Evolutionary conservation across 768 basidiomycete genomes (phyloP), one percentile per base, ranked within the genome.

Genomic region (Tulasnella sp.): DNA sequence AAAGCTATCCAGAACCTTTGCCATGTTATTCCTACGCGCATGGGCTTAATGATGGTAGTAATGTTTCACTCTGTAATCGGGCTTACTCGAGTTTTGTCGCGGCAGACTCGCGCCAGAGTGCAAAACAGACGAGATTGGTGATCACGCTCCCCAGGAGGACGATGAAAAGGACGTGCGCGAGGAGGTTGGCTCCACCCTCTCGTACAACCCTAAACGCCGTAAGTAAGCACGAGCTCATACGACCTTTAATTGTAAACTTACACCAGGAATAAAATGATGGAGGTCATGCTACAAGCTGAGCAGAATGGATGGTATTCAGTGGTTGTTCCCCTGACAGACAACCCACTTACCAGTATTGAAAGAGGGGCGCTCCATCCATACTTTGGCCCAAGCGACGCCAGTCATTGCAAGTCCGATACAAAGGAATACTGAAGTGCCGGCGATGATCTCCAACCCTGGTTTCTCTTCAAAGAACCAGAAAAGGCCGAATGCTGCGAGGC

Each of bases 371-470:
- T 85, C 87, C 87, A 99, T 94, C 90, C 91, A 94, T 1, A 93
- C 88, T 82, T 98, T 99, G 84, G 91, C 89, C 92, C 93, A 99
- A 0, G 96, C 94, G 22, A 98, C 82, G 3, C 87, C 81, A 70
- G 90, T 91, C 87, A 97, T 92, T 29, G 91, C 90, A 3, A 93
- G 79, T 4, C 93, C 96, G 77, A 99, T 87, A 93, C 93, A 97
- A 8, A 89, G 70, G 31, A 97, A 88, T 14, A 91, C 91, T 29
- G 93, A 81, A 54, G 87, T 80, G 79, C 96, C 93, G 0, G 90
- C 94, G 31, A 93, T 82, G 87, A 89, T 88, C 75, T 91, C 89
- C 87, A 86, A 90, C 0, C 91, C 93, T 4, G 89, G 86, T 67
- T 86, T 85, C 17, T 87, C 83, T 77, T 96, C 92, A 49, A 96